Evolutionary conservation across 768 basidiomycete species (phyloP).

Genomic region (Leccinum subtestaceum): DNA sequence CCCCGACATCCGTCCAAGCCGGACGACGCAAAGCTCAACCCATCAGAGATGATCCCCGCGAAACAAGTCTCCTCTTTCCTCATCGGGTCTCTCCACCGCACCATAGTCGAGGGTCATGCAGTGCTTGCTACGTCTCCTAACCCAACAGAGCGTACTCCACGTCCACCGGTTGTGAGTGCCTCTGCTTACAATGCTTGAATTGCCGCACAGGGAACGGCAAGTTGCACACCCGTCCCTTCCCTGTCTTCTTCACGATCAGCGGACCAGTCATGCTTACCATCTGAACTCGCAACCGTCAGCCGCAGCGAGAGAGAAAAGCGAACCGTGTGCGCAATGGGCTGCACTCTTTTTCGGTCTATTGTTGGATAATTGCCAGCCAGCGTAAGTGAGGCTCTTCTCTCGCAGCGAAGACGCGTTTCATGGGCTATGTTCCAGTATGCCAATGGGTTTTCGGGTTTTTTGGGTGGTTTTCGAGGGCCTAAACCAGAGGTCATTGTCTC

Average conservation of each 20-base stretch:
- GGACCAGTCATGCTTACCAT: constrained; percentile 20
- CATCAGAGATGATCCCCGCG: constrained; percentile 2
- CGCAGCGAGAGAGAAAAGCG: constrained; percentile 11
- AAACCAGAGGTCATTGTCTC: constrained; percentile 9
- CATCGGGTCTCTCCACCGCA: constrained; percentile 6
- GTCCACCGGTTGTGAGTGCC: constrained; percentile 25
- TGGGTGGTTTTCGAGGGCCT: constrained; percentile 27
- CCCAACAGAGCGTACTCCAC: constrained; percentile 12
- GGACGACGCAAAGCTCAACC: background rate
- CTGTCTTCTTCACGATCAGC: constrained; percentile 11
- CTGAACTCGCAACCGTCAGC: constrained; percentile 23
- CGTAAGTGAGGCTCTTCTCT: constrained; percentile 13
- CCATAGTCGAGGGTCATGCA: constrained; percentile 1
- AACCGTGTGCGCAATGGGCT: constrained; percentile 8
- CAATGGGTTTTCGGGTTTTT: constrained; percentile 25
- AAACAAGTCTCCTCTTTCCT: constrained; percentile 13
- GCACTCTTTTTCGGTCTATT: constrained; percentile 16
- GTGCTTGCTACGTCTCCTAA: background rate
- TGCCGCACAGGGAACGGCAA: constrained; percentile 11
- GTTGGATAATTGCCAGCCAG: constrained; percentile 23
- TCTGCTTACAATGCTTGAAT: constrained; percentile 19
- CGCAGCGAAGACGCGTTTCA: background rate
- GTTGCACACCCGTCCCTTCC: constrained; percentile 8
- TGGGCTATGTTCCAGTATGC: constrained; percentile 14
- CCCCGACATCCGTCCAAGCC: constrained; percentile 1